Evolutionary conservation across 2,329 filamentous ascomycete genomes (phyloP).

Genomic region (Byssoonygena ceratinophila): DNA sequence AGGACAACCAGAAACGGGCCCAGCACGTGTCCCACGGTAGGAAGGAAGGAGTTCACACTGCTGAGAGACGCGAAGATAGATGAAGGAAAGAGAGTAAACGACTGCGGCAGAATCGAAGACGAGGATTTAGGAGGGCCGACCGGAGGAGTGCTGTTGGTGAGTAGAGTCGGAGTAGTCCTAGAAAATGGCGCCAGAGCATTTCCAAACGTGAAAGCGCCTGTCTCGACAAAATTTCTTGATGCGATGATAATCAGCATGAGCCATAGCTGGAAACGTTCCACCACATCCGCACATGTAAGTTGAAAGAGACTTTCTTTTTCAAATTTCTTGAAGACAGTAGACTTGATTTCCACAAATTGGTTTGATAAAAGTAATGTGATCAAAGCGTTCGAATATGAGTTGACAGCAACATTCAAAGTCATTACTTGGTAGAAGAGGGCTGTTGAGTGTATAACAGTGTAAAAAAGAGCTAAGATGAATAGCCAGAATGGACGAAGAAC

Average conservation of each 20-base stretch:
- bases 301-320: conserved; percentile 98
- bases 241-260: conserved; percentile 95
- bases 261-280: conserved; percentile 95
- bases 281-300: conserved; percentile 88
- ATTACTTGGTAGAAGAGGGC: conserved; percentile 96
- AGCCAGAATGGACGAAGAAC: conserved; percentile 79
- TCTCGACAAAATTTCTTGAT: conserved; percentile 89
- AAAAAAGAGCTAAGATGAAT: conserved; percentile 74
- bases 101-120: conserved; percentile 71
- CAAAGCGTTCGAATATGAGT: conserved; percentile 93
- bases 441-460: conserved; percentile 79
- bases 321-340: conserved; percentile 95
- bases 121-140: conserved; percentile 46
- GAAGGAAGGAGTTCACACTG: conserved; percentile 34
- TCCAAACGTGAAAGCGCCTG: conserved; percentile 62
- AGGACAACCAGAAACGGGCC: conserved; percentile 90
- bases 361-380: conserved; percentile 89
- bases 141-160: conserved; percentile 42
- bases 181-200: conserved; percentile 29
- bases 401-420: conserved; percentile 93
- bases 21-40: conserved; percentile 61
- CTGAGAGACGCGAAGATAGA: conserved; percentile 39
- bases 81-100: conserved; percentile 74
- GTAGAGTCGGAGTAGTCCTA: conserved; percentile 24
- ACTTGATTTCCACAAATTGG: conserved; percentile 98